phyloP scores from a whole-genome alignment of 2,329 filamentous ascomycete genomes.

The Phyllosticta ampelicida region DNA sequence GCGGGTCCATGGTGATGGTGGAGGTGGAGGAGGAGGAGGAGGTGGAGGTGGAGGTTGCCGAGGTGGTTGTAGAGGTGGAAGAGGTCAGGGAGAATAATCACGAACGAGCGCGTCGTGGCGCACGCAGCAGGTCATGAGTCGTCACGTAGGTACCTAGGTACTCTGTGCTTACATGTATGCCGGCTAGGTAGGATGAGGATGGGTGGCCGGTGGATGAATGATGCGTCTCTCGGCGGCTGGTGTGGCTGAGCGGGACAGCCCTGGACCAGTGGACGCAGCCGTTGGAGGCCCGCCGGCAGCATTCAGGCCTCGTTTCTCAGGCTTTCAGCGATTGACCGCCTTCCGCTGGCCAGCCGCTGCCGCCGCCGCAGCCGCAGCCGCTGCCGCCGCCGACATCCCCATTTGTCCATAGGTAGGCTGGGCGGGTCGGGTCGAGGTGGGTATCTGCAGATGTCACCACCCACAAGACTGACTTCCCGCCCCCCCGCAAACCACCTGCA shows the following conservation, averaged over 20 bases:
- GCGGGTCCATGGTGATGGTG: slow-evolving; percentile 3
- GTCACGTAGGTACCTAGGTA: not conserved
- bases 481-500: not conserved
- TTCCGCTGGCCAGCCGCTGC: no score
- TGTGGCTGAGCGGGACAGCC: not conserved
- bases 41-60: not conserved
- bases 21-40: not conserved
- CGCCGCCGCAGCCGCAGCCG: no score
- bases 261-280: no score
- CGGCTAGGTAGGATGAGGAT: no score
- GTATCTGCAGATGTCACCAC: not conserved
- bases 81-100: not conserved
- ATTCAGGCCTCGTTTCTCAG: no score
- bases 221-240: not conserved
- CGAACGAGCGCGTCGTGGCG: not conserved
- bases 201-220: no score
- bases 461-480: not conserved
- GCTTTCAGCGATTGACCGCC: no score
- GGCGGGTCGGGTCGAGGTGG: not conserved
- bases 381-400: no score
- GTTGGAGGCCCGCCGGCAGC: no score
- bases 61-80: not conserved
- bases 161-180: no score
- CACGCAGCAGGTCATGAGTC: not conserved
- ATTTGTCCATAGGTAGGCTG: no score